These are phyloP conservation scores for Crinitomyces ghanaensis DNA, from an alignment of 805 yeast genomes.

Conservation along the genomic window DNA sequence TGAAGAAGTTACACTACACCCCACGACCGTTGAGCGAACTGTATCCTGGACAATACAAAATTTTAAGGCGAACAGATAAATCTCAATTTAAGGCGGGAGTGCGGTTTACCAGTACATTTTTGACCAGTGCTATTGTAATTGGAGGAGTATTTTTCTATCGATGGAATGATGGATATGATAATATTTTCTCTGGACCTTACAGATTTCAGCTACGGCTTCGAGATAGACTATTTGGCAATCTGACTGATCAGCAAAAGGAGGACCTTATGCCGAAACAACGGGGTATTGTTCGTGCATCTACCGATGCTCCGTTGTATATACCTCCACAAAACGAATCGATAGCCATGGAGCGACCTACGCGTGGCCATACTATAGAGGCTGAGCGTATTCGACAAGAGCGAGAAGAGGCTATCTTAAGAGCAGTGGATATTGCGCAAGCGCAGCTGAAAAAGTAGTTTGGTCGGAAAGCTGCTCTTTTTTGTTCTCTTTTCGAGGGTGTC, in stretches of 20 bases:
- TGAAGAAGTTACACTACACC: slow-evolving; percentile 60
- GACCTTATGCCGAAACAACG: slow-evolving; percentile 40
- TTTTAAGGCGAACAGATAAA: slow-evolving; percentile 46
- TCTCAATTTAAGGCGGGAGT: slow-evolving; percentile 52
- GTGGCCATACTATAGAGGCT: slow-evolving; percentile 64
- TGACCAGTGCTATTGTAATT: slow-evolving; percentile 23
- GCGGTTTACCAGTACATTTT: slow-evolving; percentile 29
- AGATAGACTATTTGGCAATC: slow-evolving; percentile 40
- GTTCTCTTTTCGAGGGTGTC: too few relatives aligned
- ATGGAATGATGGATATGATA: slow-evolving; percentile 79
- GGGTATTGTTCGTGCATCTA: slow-evolving; percentile 18
- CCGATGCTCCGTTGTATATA: slow-evolving; percentile 9
- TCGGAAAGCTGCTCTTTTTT: too few relatives aligned
- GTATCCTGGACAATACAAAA: slow-evolving; percentile 72
- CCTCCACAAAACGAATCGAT: slow-evolving; percentile 6
- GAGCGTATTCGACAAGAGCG: slow-evolving; percentile 56
- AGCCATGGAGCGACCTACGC: slow-evolving; percentile 52
- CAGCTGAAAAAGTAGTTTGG: slow-evolving; percentile 4
- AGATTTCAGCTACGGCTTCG: slow-evolving; percentile 47
- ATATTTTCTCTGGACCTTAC: slow-evolving; percentile 59
- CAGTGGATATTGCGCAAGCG: slow-evolving; percentile 35
- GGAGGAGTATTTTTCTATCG: slow-evolving; percentile 63
- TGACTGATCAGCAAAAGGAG: slow-evolving; percentile 48
- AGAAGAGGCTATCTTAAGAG: slow-evolving; percentile 44
- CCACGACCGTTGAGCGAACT: slow-evolving; percentile 66